Percentiles rank a stretch among this genome's conserved stretches.
These are phyloP conservation scores for Gaertneriomyces semiglobifer DNA, from an alignment of 192 early-diverging fungal species.

Conservation along the genomic window DNA sequence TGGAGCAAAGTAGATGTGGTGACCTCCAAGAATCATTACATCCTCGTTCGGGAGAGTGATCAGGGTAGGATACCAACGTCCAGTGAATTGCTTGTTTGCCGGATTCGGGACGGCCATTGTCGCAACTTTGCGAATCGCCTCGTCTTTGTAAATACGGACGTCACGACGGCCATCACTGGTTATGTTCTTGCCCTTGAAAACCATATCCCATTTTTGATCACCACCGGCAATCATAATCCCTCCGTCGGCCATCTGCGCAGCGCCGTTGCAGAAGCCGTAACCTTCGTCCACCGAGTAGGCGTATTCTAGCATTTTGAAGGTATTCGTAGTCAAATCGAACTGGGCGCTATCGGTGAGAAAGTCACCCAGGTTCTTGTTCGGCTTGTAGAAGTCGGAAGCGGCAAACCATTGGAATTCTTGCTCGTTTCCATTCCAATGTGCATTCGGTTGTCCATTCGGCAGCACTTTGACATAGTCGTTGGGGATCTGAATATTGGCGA, in stretches of 20 bases:
- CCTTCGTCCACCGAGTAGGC: conserved; percentile 15
- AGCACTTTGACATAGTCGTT: conserved; percentile 8
- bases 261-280: conserved; percentile 26
- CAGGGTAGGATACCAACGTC: conserved; percentile 35
- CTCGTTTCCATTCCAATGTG: conserved; percentile 8
- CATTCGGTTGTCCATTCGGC: conserved; percentile 5
- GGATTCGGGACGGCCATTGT: conserved; percentile 10
- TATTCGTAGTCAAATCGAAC: conserved; percentile 17
- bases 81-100: conserved; percentile 7
- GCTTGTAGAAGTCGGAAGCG: conserved; percentile 15
- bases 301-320: conserved; percentile 15
- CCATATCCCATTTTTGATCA: conserved; percentile 25
- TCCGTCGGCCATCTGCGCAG: conserved; percentile 28
- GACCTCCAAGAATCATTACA: conserved; percentile 26
- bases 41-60: conserved; percentile 20
- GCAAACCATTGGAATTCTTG: neutral
- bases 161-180: conserved; percentile 29
- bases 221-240: conserved; percentile 27
- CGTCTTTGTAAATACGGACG: conserved; percentile 22
- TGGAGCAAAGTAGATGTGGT: conserved; percentile 15
- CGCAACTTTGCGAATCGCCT: conserved; percentile 13
- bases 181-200: conserved; percentile 16
- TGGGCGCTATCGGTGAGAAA: conserved; percentile 25
- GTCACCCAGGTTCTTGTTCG: conserved; percentile 21
- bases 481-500: neutral